Evolutionary conservation across 345 rosid species (phyloP).

Genomic region (Iberis pinnata): DNA sequence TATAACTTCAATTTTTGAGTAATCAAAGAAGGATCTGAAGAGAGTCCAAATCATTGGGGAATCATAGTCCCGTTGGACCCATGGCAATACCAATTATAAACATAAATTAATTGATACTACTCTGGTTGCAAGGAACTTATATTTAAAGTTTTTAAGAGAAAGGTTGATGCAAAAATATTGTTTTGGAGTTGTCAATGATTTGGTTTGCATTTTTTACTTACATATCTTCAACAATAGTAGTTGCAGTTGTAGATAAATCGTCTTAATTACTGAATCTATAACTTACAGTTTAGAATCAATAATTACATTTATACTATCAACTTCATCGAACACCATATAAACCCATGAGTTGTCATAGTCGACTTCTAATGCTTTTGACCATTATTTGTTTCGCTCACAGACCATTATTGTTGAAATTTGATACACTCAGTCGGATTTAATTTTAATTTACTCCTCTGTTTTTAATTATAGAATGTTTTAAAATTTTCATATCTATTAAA

Average conservation of each 20-base stretch:
- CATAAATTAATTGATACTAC: slow-evolving; percentile 21
- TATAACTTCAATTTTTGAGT: slow-evolving; percentile 22
- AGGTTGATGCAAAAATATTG: no score
- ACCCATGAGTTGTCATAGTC: slow-evolving; percentile 2
- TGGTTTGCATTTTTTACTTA: slow-evolving; percentile 31
- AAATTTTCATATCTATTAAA: no score
- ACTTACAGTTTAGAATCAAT: background rate
- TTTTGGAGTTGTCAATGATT: slow-evolving; percentile 30
- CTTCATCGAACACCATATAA: slow-evolving; percentile 1
- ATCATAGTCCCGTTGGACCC: slow-evolving; percentile 30
- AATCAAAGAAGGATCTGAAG: slow-evolving; percentile 26
- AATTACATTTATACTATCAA: slow-evolving; percentile 1
- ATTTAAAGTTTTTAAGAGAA: slow-evolving; percentile 28
- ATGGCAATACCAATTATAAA: slow-evolving; percentile 18
- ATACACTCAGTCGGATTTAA: no score
- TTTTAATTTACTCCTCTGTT: no score
- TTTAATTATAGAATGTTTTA: no score
- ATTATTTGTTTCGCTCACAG: background rate
- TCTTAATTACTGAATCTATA: background rate
- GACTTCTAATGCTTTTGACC: slow-evolving; percentile 1
- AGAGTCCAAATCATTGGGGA: slow-evolving; percentile 36
- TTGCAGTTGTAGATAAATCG: slow-evolving; percentile 10
- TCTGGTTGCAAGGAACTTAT: slow-evolving; percentile 35
- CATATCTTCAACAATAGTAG: slow-evolving; percentile 25
- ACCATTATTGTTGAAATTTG: no score